These are phyloP conservation scores for Phytophthora tentaculata DNA, from an alignment of 352 stramenopile species.

Conservation along the genomic window DNA sequence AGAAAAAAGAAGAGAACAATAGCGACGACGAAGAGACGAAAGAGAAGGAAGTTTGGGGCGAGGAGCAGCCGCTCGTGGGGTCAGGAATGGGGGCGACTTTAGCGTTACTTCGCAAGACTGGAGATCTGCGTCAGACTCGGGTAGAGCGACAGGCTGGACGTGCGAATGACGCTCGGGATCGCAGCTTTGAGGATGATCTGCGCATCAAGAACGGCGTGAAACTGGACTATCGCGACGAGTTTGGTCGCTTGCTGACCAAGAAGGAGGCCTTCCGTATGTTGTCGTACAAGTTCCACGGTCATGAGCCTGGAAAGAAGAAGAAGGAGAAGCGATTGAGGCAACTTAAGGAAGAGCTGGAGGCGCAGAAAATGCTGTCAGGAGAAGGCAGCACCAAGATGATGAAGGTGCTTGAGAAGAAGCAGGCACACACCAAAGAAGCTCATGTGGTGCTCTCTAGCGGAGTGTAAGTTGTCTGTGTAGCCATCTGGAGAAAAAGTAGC, in stretches of 20 bases:
- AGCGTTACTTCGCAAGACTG: constrained; percentile 92
- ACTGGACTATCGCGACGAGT: constrained; percentile 98
- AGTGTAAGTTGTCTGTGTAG: constrained; percentile 30
- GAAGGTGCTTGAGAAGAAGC: constrained; percentile 86
- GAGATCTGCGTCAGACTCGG: constrained; percentile 90
- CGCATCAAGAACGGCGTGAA: constrained; percentile 86
- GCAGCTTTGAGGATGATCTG: constrained; percentile 91
- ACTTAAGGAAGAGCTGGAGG: constrained; percentile 82
- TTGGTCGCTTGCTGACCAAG: constrained; percentile 95
- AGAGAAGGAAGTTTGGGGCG: constrained; percentile 70
- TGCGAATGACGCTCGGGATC: constrained; percentile 95
- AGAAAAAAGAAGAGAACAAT: constrained; percentile 42
- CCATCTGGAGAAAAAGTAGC: background rate
- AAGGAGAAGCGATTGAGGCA: constrained; percentile 94
- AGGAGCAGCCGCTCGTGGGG: constrained; percentile 86
- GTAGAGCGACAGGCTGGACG: constrained; percentile 92
- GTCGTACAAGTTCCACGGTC: constrained; percentile 99
- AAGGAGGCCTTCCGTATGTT: constrained; percentile 98
- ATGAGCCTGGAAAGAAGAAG: constrained; percentile 97
- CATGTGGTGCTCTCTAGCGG: constrained; percentile 84
- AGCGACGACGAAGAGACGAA: constrained; percentile 60
- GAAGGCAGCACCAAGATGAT: constrained; percentile 88
- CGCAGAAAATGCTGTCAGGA: constrained; percentile 76
- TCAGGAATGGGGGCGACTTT: constrained; percentile 93
- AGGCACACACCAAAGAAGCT: constrained; percentile 81